Evolutionary conservation across 2,329 filamentous ascomycete genomes (phyloP).

Genomic region (Diaporthe eres): DNA sequence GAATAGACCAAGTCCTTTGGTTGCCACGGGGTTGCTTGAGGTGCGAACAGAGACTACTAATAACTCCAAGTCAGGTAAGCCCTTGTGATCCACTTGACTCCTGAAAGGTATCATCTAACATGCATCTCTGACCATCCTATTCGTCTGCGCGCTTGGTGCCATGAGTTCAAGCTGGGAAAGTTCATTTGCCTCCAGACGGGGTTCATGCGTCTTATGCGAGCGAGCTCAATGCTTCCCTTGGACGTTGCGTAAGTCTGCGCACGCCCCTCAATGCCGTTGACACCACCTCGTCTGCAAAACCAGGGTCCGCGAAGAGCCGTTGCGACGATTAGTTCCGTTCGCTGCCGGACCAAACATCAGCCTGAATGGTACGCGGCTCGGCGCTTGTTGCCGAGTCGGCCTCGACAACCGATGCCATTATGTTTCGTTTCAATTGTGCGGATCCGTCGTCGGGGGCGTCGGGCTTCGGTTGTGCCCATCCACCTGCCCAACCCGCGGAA

Average conservation of each 20-base stretch:
- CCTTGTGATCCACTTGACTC: neutral
- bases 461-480: neutral
- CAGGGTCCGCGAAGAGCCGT: neutral
- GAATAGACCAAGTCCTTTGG: neutral
- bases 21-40: neutral
- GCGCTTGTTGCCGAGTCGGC: conserved; percentile 20
- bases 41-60: neutral
- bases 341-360: neutral
- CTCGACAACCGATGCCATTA: conserved; percentile 1
- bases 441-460: neutral
- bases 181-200: no score
- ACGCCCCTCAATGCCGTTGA: neutral
- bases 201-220: neutral
- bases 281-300: neutral
- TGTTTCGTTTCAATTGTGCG: conserved; percentile 25
- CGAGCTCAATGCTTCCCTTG: neutral
- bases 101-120: neutral
- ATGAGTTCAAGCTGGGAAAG: neutral
- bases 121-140: neutral
- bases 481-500: conserved; percentile 8
- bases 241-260: neutral
- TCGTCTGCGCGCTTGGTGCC: neutral
- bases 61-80: neutral
- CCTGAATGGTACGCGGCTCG: neutral
- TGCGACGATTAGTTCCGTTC: neutral